These are phyloP conservation scores for Terana coerulea DNA, from an alignment of 768 basidiomycete genomes.

Conservation along the genomic window DNA sequence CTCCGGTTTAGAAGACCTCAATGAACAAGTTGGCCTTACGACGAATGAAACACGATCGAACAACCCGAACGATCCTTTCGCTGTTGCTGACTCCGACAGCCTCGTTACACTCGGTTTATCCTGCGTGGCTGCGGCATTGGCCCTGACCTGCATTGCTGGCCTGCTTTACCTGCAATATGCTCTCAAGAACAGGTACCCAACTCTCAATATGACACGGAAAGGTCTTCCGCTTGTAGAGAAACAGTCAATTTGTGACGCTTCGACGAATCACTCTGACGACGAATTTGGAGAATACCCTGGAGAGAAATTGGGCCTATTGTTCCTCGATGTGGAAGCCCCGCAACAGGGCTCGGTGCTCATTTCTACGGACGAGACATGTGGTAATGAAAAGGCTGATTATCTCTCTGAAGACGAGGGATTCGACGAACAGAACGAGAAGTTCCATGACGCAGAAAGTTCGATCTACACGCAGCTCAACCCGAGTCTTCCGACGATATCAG, in stretches of 20 bases:
- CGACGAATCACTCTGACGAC: slow-evolving; percentile 7
- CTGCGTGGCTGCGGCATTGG: too few relatives aligned
- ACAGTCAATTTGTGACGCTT: not conserved
- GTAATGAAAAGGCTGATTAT: not conserved
- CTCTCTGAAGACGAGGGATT: not conserved
- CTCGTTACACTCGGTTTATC: slow-evolving; percentile 1
- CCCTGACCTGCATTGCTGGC: slow-evolving; percentile 17
- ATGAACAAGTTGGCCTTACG: not conserved
- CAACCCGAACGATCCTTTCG: too few relatives aligned
- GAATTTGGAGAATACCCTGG: slow-evolving; percentile 4
- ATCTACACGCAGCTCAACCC: slow-evolving; percentile 13
- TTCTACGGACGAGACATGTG: not conserved
- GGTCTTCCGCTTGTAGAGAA: slow-evolving; percentile 20
- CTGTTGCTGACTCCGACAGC: slow-evolving; percentile 2
- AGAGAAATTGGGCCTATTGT: slow-evolving; percentile 17
- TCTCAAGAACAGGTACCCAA: slow-evolving; percentile 18
- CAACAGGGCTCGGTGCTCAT: not conserved
- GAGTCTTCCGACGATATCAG: slow-evolving; percentile 14
- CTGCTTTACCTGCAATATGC: slow-evolving; percentile 21
- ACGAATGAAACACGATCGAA: not conserved
- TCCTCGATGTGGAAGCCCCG: slow-evolving; percentile 1
- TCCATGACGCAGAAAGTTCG: slow-evolving; percentile 19
- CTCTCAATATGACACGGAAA: slow-evolving; percentile 17
- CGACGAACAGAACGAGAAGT: slow-evolving; percentile 17
- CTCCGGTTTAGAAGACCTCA: not conserved